Evolutionary conservation across 1,284 basidiomycete genomes (phyloP).

Genomic region (Heterobasidion annosum): DNA sequence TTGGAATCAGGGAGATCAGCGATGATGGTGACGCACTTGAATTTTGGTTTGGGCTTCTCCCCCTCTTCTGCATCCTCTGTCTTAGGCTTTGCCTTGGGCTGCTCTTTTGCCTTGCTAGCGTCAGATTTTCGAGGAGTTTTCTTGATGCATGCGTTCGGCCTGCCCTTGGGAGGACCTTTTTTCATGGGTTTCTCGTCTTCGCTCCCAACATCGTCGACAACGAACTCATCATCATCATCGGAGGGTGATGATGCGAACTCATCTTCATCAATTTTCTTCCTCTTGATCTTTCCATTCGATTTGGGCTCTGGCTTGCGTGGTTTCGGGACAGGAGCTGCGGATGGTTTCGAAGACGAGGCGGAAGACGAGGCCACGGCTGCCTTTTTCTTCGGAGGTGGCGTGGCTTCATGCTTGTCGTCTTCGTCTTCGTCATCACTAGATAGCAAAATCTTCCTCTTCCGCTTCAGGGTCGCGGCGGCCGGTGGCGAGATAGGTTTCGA

Average conservation of each 20-base stretch:
- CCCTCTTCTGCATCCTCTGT: slow-evolving; percentile 14
- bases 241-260: slow-evolving; percentile 5
- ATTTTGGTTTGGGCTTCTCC: slow-evolving; percentile 22
- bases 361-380: slow-evolving; percentile 18
- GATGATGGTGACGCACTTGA: slow-evolving; percentile 16
- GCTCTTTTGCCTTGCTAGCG: slow-evolving; percentile 9
- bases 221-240: not conserved
- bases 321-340: slow-evolving; percentile 7
- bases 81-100: slow-evolving; percentile 13
- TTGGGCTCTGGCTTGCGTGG: slow-evolving; percentile 7
- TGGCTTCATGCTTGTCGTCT: slow-evolving; percentile 14
- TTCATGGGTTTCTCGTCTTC: slow-evolving; percentile 22
- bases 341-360: slow-evolving; percentile 14
- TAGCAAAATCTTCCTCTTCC: slow-evolving; percentile 21
- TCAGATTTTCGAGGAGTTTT: slow-evolving; percentile 14
- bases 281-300: slow-evolving; percentile 5
- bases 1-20: not conserved
- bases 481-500: not conserved
- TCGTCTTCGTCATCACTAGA: slow-evolving; percentile 27
- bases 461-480: slow-evolving; percentile 14
- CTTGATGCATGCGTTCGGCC: slow-evolving; percentile 13
- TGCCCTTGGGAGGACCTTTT: slow-evolving; percentile 15
- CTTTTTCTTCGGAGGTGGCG: slow-evolving; percentile 34
- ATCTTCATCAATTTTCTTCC: slow-evolving; percentile 16
- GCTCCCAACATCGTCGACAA: not conserved